These are phyloP conservation scores for Suillus occidentalis DNA, from an alignment of 768 basidiomycete species.

Conservation along the genomic window DNA sequence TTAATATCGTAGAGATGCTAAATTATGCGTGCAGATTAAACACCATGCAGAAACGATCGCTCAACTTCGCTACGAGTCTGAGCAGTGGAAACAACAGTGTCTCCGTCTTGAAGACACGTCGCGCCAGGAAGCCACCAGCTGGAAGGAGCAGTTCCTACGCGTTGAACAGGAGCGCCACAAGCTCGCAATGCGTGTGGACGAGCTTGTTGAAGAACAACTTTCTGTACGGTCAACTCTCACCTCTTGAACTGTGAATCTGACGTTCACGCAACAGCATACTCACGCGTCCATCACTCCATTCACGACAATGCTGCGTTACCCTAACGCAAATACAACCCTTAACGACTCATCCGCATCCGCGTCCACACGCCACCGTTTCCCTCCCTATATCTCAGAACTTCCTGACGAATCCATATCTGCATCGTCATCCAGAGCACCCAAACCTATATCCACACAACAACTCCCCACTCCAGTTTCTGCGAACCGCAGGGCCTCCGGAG, in stretches of 20 bases:
- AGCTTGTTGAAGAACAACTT: constrained; percentile 52
- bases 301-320: constrained; percentile 34
- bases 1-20: not conserved
- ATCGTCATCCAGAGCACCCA: constrained; percentile 32
- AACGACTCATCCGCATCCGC: constrained; percentile 33
- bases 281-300: constrained; percentile 24
- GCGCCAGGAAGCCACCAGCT: constrained; percentile 55
- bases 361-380: constrained; percentile 22
- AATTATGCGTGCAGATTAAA: constrained; percentile 39
- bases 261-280: constrained; percentile 9
- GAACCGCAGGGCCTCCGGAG: constrained; percentile 18
- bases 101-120: constrained; percentile 46
- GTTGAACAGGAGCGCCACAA: constrained; percentile 68
- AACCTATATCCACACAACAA: constrained; percentile 17
- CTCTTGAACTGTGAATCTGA: not conserved
- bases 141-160: constrained; percentile 79
- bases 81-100: constrained; percentile 73
- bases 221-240: constrained; percentile 36
- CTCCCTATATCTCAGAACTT: constrained; percentile 20
- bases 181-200: constrained; percentile 57
- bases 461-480: constrained; percentile 33
- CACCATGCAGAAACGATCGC: constrained; percentile 62
- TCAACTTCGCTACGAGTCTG: constrained; percentile 61
- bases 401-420: constrained; percentile 31
- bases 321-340: constrained; percentile 12